A percentile compares a stretch with the other conserved stretches of the same genome.
phyloP scores from a whole-genome alignment of 176 grass and related monocot species.

The Tillandsia fasciculata region DNA sequence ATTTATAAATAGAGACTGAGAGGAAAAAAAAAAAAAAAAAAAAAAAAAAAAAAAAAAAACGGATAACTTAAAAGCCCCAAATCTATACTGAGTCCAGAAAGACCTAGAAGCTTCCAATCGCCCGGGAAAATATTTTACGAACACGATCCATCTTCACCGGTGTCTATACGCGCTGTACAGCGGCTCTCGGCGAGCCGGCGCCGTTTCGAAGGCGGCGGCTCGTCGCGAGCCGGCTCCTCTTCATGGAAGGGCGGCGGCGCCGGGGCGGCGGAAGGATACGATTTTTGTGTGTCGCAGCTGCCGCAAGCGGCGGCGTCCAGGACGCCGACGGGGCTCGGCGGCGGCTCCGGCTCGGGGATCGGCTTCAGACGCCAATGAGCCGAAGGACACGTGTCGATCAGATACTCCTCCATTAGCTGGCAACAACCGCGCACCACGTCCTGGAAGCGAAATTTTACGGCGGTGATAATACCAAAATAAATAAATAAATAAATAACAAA shows the following conservation, averaged over 20 bases:
- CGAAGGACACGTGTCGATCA: conserved; percentile 25
- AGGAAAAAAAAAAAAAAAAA: neutral
- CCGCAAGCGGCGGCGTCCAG: conserved; percentile 32
- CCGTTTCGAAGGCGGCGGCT: conserved; percentile 22
- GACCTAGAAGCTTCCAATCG: no score
- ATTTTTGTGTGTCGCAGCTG: conserved; percentile 21
- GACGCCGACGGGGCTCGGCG: conserved; percentile 30
- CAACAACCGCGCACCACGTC: conserved; percentile 33
- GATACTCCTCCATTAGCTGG: conserved; percentile 34
- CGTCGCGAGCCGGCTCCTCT: neutral
- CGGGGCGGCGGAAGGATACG: neutral
- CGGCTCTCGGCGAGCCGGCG: conserved; percentile 14
- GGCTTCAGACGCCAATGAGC: neutral
- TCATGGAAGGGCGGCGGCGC: neutral
- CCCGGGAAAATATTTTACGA: neutral
- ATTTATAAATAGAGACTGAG: neutral
- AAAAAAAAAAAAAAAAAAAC: neutral
- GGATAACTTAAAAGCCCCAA: neutral
- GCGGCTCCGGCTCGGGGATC: neutral
- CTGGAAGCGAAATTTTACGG: neutral
- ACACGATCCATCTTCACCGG: conserved; percentile 24
- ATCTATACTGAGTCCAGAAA: neutral
- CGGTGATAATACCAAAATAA: neutral
- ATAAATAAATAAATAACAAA: conserved; percentile 2
- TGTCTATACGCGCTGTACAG: conserved; percentile 19